These are phyloP conservation scores for Acmispon strigosus DNA, from an alignment of 306 rosid species.

Conservation along the genomic window DNA sequence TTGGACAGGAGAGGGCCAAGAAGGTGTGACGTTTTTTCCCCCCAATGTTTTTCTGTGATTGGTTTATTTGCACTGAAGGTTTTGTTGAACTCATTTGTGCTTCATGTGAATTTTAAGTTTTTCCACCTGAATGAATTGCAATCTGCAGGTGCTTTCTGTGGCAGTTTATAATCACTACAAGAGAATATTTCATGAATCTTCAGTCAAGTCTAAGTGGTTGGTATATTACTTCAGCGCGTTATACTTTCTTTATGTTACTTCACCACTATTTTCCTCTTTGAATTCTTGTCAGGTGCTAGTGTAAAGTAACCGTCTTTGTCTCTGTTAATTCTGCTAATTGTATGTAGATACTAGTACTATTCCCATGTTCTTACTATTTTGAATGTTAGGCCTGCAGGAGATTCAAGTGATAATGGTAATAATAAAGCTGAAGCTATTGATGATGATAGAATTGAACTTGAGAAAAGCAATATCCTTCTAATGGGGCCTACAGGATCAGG, in stretches of 20 bases:
- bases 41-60: not conserved
- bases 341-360: not conserved
- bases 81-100: too few relatives aligned
- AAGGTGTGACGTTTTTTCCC: conserved; percentile 40
- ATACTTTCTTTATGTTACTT: not conserved
- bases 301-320: not conserved
- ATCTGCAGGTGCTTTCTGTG: conserved; percentile 79
- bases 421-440: conserved; percentile 37
- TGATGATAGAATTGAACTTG: conserved; percentile 87
- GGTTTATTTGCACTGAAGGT: not conserved
- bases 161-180: conserved; percentile 97
- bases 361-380: conserved; percentile 40
- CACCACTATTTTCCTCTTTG: not conserved
- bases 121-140: conserved; percentile 11
- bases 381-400: conserved; percentile 82
- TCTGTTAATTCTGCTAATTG: not conserved
- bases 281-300: not conserved
- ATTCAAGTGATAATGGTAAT: conserved; percentile 27
- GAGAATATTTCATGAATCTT: conserved; percentile 66
- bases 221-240: conserved; percentile 25
- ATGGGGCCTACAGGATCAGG: conserved; percentile 99
- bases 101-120: not conserved
- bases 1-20: conserved; percentile 94
- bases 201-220: conserved; percentile 51
- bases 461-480: conserved; percentile 92